Conservation (phyloP, 768 basidiomycete genomes). For the Lactifluus echinatus region DNA sequence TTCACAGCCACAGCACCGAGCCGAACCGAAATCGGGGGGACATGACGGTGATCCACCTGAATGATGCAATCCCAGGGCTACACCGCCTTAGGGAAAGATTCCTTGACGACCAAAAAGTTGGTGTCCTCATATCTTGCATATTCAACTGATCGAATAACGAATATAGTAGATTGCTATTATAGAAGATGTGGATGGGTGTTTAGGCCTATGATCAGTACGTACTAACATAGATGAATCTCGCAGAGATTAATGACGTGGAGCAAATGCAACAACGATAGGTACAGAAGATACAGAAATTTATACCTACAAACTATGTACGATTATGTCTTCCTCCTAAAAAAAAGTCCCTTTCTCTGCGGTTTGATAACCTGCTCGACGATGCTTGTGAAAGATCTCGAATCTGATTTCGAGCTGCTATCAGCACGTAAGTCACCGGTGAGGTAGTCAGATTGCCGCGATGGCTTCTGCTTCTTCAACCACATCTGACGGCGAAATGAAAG, state of each 20-base stretch:
- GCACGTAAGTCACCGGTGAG: not conserved
- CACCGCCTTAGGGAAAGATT: too few species aligned
- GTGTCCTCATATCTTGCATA: too few species aligned
- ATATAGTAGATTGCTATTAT: too few species aligned
- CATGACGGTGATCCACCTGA: too few species aligned
- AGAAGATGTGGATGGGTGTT: too few species aligned
- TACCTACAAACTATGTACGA: not conserved
- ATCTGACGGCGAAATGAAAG: conserved; percentile 2
- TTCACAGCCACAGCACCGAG: too few species aligned
- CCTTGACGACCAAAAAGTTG: too few species aligned
- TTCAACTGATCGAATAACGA: too few species aligned
- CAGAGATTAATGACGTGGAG: not conserved
- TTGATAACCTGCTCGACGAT: conserved; percentile 1
- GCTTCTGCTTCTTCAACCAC: conserved; percentile 10
- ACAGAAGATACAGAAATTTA: not conserved
- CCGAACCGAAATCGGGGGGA: too few species aligned
- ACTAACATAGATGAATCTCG: too few species aligned
- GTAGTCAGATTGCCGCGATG: not conserved
- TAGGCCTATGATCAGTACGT: too few species aligned
- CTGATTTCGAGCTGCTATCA: conserved; percentile 5
- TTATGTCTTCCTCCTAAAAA: conserved; percentile 1
- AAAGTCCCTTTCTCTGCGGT: conserved; percentile 7
- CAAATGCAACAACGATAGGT: not conserved
- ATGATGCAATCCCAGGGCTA: too few species aligned
- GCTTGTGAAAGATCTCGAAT: conserved; percentile 1